phyloP scores from a whole-genome alignment of 2,329 filamentous ascomycete genomes.

The Exophiala aquamarina region DNA sequence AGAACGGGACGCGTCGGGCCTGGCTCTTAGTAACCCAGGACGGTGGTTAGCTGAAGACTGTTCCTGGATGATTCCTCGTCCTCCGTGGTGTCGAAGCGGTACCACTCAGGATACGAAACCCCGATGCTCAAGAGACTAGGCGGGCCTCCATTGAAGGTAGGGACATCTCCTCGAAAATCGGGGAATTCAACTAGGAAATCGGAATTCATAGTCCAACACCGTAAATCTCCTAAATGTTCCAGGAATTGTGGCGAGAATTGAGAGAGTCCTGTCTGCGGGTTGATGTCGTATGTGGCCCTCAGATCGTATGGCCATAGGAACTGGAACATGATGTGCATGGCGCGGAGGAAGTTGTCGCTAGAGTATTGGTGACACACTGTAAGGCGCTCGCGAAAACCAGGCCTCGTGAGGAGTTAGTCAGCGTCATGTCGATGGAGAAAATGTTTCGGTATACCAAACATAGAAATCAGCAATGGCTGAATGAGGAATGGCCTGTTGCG shows the following conservation, averaged over 20 bases:
- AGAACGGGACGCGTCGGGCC: too few species aligned
- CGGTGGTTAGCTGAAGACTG: too few species aligned
- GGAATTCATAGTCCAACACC: constrained; percentile 4
- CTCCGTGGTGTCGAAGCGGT: too few species aligned
- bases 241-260: constrained; percentile 1
- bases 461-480: not conserved
- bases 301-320: not conserved
- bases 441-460: not conserved
- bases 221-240: not conserved
- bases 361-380: not conserved
- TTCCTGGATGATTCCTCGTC: too few species aligned
- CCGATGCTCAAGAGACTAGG: too few species aligned
- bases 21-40: too few species aligned
- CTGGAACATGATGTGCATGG: not conserved
- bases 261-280: not conserved
- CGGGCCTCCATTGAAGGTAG: not conserved
- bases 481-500: not conserved
- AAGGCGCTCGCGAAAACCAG: constrained; percentile 1
- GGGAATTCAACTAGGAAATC: not conserved
- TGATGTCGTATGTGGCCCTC: not conserved
- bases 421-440: not conserved
- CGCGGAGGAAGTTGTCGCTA: not conserved
- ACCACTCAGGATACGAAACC: too few species aligned
- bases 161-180: constrained; percentile 1
- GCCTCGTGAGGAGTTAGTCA: not conserved